phyloP scores from a whole-genome alignment of 305 asterid genomes.

The Fraxinus xanthoxyloides region DNA sequence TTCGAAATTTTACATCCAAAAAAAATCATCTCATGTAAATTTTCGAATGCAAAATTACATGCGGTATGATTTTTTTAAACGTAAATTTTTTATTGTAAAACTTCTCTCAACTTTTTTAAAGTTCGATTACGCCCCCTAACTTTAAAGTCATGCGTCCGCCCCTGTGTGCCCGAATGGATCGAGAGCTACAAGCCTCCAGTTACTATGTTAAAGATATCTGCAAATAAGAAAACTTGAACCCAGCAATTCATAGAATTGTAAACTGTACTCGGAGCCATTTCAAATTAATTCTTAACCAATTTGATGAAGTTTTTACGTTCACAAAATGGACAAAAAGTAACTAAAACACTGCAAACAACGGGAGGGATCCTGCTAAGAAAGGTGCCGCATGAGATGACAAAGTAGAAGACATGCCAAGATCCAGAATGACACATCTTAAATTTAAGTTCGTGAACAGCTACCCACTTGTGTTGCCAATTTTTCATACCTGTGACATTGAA shows the following conservation, averaged over 20 bases:
- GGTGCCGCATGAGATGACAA: neutral
- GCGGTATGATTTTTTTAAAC: no score
- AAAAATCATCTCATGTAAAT: no score
- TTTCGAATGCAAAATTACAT: no score
- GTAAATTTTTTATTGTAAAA: no score
- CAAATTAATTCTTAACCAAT: neutral
- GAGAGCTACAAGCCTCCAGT: neutral
- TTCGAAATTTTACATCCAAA: no score
- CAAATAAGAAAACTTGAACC: neutral
- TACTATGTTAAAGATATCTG: neutral
- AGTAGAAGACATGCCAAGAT: neutral
- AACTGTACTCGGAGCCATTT: neutral
- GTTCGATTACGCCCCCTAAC: no score
- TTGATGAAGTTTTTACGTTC: slow-evolving; percentile 14
- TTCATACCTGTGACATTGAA: neutral
- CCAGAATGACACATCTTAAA: neutral
- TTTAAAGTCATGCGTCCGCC: no score
- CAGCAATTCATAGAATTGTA: neutral
- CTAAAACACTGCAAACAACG: neutral
- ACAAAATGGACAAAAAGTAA: neutral
- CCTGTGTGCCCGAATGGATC: neutral
- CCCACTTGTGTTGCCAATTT: neutral
- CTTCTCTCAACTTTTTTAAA: no score
- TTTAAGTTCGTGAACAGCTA: neutral
- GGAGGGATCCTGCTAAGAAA: neutral